Evolutionary conservation across 768 basidiomycete species (phyloP).

Genomic region (Goffeauzyma gilvescens): DNA sequence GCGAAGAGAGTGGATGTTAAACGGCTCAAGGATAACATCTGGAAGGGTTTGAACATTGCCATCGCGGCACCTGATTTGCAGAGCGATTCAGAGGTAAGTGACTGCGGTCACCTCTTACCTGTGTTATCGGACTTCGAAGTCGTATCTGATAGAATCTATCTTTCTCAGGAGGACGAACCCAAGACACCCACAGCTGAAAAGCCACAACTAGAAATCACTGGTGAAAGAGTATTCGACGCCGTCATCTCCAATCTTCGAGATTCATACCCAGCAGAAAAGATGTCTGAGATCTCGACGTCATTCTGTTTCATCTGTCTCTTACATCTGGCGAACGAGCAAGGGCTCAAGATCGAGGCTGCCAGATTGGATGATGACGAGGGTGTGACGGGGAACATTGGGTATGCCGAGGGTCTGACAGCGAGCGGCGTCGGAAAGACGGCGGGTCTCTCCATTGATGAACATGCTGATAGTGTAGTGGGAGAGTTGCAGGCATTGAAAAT

Average conservation of each 20-base stretch:
- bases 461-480: conserved; percentile 22
- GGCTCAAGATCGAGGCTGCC: conserved; percentile 50
- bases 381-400: conserved; percentile 16
- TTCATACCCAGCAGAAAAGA: conserved; percentile 77
- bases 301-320: conserved; percentile 98
- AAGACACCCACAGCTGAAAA: conserved; percentile 11
- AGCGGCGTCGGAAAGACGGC: conserved; percentile 6
- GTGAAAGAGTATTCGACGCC: conserved; percentile 32
- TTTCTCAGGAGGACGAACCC: conserved; percentile 12
- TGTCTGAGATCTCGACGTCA: conserved; percentile 95
- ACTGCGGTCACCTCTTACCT: conserved; percentile 1
- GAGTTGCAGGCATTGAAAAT: conserved; percentile 29
- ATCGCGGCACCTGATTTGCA: conserved; percentile 33
- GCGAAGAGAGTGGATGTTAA: conserved; percentile 94
- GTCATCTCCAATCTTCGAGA: conserved; percentile 65
- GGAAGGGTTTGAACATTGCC: conserved; percentile 74
- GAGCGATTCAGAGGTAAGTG: conserved; percentile 34
- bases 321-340: conserved; percentile 91
- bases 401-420: conserved; percentile 12
- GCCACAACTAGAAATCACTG: too few relatives aligned
- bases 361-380: conserved; percentile 21
- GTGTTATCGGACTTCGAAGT: background rate
- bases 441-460: conserved; percentile 13
- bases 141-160: background rate
- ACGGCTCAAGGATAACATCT: conserved; percentile 93